A percentile compares a stretch with the other conserved stretches of the same genome.
Conservation (phyloP, 768 basidiomycete species). For the Leccinellum albellum region DNA sequence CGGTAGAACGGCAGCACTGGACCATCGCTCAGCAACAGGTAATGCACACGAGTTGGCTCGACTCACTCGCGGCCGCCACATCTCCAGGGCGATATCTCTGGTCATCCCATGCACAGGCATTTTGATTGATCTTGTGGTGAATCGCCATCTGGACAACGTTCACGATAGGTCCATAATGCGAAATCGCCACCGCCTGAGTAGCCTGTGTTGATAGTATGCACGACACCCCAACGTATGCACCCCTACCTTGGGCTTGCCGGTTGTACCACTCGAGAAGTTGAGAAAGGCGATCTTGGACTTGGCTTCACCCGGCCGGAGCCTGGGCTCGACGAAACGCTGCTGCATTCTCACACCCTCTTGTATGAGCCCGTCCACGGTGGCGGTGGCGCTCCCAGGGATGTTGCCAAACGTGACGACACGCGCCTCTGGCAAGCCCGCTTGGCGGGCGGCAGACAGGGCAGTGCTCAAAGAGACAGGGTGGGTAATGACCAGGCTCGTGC, state of each 20-base stretch:
- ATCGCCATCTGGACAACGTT: constrained; percentile 59
- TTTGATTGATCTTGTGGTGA: constrained; percentile 43
- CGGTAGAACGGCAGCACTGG: constrained; percentile 61
- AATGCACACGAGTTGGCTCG: not conserved
- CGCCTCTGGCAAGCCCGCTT: constrained; percentile 27
- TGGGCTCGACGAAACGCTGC: constrained; percentile 43
- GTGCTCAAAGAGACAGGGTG: constrained; percentile 26
- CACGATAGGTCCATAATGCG: constrained; percentile 62
- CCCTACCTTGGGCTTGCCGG: constrained; percentile 43
- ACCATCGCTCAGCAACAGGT: constrained; percentile 7
- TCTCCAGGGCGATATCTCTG: constrained; percentile 52
- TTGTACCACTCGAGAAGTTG: constrained; percentile 74
- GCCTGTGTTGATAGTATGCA: not conserved
- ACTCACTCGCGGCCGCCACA: constrained; percentile 51
- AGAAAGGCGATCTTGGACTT: constrained; percentile 62
- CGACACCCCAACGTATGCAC: not conserved
- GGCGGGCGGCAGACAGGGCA: constrained; percentile 30
- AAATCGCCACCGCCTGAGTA: constrained; percentile 57
- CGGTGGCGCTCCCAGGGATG: constrained; percentile 7
- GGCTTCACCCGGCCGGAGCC: constrained; percentile 53
- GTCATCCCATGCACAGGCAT: constrained; percentile 37
- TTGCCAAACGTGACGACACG: constrained; percentile 29
- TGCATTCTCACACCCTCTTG: constrained; percentile 36
- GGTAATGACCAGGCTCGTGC: constrained; percentile 29
- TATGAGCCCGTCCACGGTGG: constrained; percentile 48